A percentile compares a stretch with the other conserved stretches of the same genome.
Conservation (phyloP, 2,329 filamentous ascomycete genomes). For the Colletotrichum australisinense region DNA sequence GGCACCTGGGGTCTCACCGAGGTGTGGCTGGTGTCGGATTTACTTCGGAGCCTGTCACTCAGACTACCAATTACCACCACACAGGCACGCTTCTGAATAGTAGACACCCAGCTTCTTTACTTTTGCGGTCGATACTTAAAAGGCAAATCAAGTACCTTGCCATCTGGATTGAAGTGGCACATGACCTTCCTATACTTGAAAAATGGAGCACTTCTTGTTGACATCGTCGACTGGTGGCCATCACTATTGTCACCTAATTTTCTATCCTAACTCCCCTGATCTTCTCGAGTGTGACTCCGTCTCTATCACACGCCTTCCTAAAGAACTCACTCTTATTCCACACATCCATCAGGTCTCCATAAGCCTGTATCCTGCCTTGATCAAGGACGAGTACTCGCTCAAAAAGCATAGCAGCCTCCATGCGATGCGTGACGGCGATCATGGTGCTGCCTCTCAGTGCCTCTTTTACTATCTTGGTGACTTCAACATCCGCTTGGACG, state of each 20-base stretch:
- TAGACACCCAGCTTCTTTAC: not conserved
- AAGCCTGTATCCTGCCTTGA: not conserved
- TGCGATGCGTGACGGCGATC: not conserved
- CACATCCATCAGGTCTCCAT: not conserved
- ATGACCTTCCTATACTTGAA: no score
- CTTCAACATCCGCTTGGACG: not conserved
- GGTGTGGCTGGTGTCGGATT: constrained; percentile 7
- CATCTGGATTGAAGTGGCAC: no score
- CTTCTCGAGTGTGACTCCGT: not conserved
- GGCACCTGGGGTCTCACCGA: constrained; percentile 15
- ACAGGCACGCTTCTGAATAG: not conserved
- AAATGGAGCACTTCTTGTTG: no score
- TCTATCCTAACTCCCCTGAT: not conserved
- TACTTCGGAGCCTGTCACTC: constrained; percentile 12
- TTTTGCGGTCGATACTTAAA: not conserved
- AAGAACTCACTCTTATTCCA: not conserved
- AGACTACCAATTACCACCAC: not conserved
- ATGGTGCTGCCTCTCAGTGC: not conserved
- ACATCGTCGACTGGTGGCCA: no score
- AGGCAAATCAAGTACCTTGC: no score
- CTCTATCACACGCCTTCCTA: not conserved
- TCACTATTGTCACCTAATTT: not conserved
- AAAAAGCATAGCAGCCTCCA: not conserved
- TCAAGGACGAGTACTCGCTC: constrained; percentile 4
- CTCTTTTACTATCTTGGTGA: not conserved